phyloP scores from a whole-genome alignment of 2,329 filamentous ascomycete species.

The Aspergillus alliaceus region DNA sequence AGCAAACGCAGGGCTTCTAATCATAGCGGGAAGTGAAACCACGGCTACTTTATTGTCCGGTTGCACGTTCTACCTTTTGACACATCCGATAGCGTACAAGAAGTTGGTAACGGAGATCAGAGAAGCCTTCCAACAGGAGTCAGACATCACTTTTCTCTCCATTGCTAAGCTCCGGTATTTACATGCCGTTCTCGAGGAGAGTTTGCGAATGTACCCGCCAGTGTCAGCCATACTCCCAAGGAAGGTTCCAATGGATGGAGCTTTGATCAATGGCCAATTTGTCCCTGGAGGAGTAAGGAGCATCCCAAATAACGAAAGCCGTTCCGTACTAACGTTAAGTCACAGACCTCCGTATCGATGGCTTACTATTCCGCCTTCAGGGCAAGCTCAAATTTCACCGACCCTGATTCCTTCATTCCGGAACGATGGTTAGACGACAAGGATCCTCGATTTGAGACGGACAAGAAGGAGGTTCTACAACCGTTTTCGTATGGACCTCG shows the following conservation, averaged over 20 bases:
- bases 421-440: slow-evolving; percentile 9
- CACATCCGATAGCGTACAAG: background rate
- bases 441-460: background rate
- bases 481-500: slow-evolving; percentile 4
- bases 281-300: slow-evolving; percentile 31
- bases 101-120: slow-evolving; percentile 19
- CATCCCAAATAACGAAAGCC: background rate
- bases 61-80: background rate
- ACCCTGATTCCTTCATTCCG: slow-evolving; percentile 12
- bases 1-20: background rate
- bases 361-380: slow-evolving; percentile 4
- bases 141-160: slow-evolving; percentile 36
- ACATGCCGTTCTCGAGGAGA: slow-evolving; percentile 43
- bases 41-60: background rate
- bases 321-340: background rate
- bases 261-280: slow-evolving; percentile 34
- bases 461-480: slow-evolving; percentile 9
- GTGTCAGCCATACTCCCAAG: slow-evolving; percentile 36
- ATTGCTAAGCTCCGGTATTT: slow-evolving; percentile 36
- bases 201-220: slow-evolving; percentile 44
- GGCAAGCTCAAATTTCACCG: slow-evolving; percentile 8
- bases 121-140: slow-evolving; percentile 14
- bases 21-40: background rate
- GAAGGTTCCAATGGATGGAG: slow-evolving; percentile 35
- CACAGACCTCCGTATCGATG: background rate